Conservation (phyloP, 495 filamentous ascomycete genomes). For the Aspergillus incahuasiensis region DNA sequence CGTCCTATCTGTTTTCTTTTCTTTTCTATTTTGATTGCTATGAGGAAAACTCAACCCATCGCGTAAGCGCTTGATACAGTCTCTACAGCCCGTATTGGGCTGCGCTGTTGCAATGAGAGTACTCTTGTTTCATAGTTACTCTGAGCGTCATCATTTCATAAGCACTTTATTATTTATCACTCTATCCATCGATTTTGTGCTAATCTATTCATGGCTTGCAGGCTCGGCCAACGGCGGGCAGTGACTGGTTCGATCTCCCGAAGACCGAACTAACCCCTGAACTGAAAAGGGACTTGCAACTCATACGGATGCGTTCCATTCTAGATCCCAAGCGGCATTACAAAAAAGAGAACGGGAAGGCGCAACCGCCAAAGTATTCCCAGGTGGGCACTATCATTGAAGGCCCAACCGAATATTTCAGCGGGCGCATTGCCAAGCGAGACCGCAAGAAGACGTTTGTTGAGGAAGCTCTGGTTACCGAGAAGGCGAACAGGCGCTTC, state of each 20-base stretch:
- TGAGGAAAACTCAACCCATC: slow-evolving; percentile 67
- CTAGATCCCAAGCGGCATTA: slow-evolving; percentile 88
- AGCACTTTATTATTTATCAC: not conserved
- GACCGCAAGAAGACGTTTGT: slow-evolving; percentile 86
- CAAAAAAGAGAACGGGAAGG: slow-evolving; percentile 72
- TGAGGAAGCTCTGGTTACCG: slow-evolving; percentile 73
- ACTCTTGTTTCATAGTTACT: slow-evolving; percentile 94
- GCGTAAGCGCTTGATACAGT: slow-evolving; percentile 58
- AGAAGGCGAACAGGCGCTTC: slow-evolving; percentile 56
- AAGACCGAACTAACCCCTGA: slow-evolving; percentile 76
- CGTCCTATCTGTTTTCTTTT: too few relatives aligned
- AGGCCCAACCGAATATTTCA: slow-evolving; percentile 84
- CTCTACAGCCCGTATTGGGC: slow-evolving; percentile 69
- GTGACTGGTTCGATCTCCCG: slow-evolving; percentile 80
- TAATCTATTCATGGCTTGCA: slow-evolving; percentile 31
- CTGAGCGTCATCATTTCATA: slow-evolving; percentile 56
- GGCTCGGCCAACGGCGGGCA: slow-evolving; percentile 57
- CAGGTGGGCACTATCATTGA: slow-evolving; percentile 87
- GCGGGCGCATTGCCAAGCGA: slow-evolving; percentile 71
- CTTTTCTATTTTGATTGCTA: slow-evolving; percentile 32
- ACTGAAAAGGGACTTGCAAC: slow-evolving; percentile 79
- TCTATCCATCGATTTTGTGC: not conserved
- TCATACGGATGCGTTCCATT: slow-evolving; percentile 82
- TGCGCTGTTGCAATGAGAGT: slow-evolving; percentile 70
- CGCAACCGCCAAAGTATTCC: slow-evolving; percentile 68